A percentile compares a stretch with the other conserved stretches of the same genome.
Evolutionary conservation across 495 filamentous ascomycete species (phyloP).

Genomic region (Podospora appendiculata): DNA sequence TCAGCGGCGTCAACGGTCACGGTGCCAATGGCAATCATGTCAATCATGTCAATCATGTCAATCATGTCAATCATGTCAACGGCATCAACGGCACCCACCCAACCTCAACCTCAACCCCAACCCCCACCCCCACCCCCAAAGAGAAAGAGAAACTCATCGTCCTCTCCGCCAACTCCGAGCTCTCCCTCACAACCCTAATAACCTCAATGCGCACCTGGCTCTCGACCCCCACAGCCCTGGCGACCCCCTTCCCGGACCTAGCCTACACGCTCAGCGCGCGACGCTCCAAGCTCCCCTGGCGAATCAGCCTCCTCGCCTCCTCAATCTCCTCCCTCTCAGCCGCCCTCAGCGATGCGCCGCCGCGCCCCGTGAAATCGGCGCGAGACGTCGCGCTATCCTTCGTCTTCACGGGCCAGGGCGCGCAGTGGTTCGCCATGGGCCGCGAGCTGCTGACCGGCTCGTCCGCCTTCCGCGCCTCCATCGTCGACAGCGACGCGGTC

Average conservation of each 20-base stretch:
- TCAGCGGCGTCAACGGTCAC: neutral
- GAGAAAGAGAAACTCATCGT: conserved; percentile 18
- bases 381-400: conserved; percentile 15
- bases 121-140: neutral
- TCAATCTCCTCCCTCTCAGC: neutral
- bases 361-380: neutral
- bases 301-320: neutral
- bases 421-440: conserved; percentile 44
- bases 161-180: conserved; percentile 47
- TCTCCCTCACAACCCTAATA: conserved; percentile 30
- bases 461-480: conserved; percentile 8
- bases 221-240: conserved; percentile 10
- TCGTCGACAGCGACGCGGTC: conserved; percentile 11
- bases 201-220: conserved; percentile 9
- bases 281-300: conserved; percentile 15
- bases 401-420: conserved; percentile 32
- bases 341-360: neutral
- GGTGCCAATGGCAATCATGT: no score
- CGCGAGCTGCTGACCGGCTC: conserved; percentile 25
- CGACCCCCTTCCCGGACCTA: conserved; percentile 13
- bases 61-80: no score
- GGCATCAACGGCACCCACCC: neutral
- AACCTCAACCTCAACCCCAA: neutral
- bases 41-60: no score
- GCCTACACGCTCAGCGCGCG: conserved; percentile 25